Evolutionary conservation across 176 grass and related monocot species (phyloP), one percentile per base, ranked within the genome.

Genomic region (Guadua angustifolia): DNA sequence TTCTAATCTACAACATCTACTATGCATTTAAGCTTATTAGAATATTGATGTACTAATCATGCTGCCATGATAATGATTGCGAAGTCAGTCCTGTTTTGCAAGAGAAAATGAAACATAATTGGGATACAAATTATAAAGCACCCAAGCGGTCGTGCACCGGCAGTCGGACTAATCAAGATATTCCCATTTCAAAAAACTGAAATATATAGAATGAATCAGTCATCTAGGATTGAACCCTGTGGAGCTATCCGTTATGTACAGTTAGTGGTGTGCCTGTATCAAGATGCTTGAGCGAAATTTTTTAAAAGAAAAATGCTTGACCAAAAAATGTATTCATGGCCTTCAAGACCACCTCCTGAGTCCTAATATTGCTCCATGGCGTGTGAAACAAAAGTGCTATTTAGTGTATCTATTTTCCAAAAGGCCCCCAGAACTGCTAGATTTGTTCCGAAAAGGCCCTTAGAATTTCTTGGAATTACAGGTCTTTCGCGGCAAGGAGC

Each of bases 231-330:
- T 43, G 40, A 62, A 44, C 36, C 44, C 56, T 6, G 65, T 36
- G 13, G 35, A 38, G 26, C 56, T 15, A 36, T 32, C 1, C 11
- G 8, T 64, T 73, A 77, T 82, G 50, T 82, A 86, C 83, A 82
- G 6, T 44, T 33, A 56, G 13, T 18, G 45, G 18, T 55, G 46
- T 24, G 69, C 81, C 50, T 53, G 44, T 62, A 44, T 70, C 22
- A 39, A 51, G 50, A 52, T 51, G 62, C 43, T 68, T 71, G n/a
- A 35, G 64, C 35, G 35, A 36, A 36, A 36, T 36, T 36, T 36
- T 36, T 36, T 2, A 36, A 36, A 36, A 36, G 4, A 36, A 36
- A 36, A 36, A 36, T 36, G 35, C 35, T 36, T 36, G 35, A 36
- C 2, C 36, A 3, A 17, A 21, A 61, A 25, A 42, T 25, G 29